Percentiles rank a stretch among this genome's conserved stretches.
Conservation (phyloP, 1,284 basidiomycete genomes). For the Coniferiporia weirii region DNA sequence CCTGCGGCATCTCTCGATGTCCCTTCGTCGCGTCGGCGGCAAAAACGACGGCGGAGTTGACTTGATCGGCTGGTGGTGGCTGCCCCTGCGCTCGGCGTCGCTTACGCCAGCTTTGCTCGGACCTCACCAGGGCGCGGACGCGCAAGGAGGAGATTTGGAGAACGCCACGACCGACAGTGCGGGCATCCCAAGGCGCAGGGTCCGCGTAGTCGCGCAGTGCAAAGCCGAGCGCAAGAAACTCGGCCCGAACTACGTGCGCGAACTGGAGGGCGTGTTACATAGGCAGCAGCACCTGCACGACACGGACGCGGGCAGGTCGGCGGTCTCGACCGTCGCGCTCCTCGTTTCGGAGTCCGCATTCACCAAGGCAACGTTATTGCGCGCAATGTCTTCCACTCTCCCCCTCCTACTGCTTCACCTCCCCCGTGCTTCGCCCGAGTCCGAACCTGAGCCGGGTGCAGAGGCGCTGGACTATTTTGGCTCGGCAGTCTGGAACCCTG, state of each 20-base stretch:
- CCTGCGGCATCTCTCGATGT: conserved; percentile 73
- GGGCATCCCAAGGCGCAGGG: conserved; percentile 31
- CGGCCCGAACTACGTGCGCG: conserved; percentile 75
- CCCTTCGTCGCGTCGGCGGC: conserved; percentile 72
- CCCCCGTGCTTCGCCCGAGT: conserved; percentile 33
- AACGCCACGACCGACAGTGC: background rate
- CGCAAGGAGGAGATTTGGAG: background rate
- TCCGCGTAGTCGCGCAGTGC: conserved; percentile 85
- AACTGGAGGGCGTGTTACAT: conserved; percentile 80
- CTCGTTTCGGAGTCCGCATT: conserved; percentile 77
- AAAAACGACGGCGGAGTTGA: conserved; percentile 83
- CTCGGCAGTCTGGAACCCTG: conserved; percentile 59
- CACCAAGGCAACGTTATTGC: conserved; percentile 58
- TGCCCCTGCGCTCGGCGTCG: conserved; percentile 38
- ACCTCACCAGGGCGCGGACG: background rate
- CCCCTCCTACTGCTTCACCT: conserved; percentile 77
- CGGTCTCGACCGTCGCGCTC: conserved; percentile 54
- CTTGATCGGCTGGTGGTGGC: conserved; percentile 90
- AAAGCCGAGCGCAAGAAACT: conserved; percentile 82
- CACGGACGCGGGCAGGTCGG: conserved; percentile 14
- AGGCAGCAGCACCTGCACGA: conserved; percentile 32
- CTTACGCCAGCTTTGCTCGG: background rate
- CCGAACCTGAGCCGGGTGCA: background rate
- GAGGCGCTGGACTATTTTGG: conserved; percentile 29
- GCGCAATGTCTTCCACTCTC: conserved; percentile 63